Evolutionary conservation across 2,329 filamentous ascomycete species (phyloP), one percentile per base, ranked within the genome.

Genomic region (Pseudogymnoascus sp.): DNA sequence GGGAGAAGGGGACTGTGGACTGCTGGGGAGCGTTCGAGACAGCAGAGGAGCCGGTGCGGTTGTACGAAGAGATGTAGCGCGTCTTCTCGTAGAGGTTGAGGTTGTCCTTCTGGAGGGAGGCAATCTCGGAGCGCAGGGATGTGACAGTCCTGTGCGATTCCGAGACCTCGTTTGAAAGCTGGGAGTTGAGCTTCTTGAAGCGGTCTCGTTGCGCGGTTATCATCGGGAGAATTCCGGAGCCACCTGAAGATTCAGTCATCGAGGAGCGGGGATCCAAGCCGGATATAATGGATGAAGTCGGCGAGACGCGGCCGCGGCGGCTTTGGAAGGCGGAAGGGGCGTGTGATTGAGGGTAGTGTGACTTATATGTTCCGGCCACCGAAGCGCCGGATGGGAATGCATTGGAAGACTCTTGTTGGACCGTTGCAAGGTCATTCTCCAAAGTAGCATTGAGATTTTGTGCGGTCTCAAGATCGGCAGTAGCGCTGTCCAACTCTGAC

Each of bases 11-110:
- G 14, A 88, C 79, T 1, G 89, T 85, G 0, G 89, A 88, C 0
- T 90, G 86, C 72, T 92, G 95, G 2, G 91, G 87, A 38, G 82
- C 80, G 44, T 86, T 89, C n/a, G 86, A 85, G 11, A 86, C 86
- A 12, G 83, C 83, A 4, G 84, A 84, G 10, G 86, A 84, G 40
- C 78, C 76, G 28, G 63, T 66, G 62, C 92, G 86, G 74, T 88
- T 96, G 79, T 97, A 99, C 2, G 91, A 92, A 5, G 92, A 96
- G 23, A 97, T 87, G 73, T 99, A 99, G 68, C 94, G 86, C 16
- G 93, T 96, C 82, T 97, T 99, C 76, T 99, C 94, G 75, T 99
- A 99, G 6, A 99, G 82, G 70, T 89, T 92, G 37, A 99, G 81
- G 73, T 99, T 99, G 76, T 99, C 94, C 74, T 92, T 96, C 73